Evolutionary conservation across 2,329 filamentous ascomycete genomes (phyloP).

Genomic region (Pyricularia grisea): DNA sequence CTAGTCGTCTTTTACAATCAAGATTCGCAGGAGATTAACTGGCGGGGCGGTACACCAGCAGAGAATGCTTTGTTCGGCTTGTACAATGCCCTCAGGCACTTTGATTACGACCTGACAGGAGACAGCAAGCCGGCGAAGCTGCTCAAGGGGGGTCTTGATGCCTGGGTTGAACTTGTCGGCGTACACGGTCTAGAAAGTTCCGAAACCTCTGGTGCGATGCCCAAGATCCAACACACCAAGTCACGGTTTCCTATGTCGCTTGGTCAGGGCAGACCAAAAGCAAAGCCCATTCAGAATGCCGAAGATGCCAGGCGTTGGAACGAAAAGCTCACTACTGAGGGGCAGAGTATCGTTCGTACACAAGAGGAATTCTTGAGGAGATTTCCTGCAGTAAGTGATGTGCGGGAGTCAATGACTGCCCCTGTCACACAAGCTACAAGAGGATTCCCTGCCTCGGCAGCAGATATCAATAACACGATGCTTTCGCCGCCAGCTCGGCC

Average conservation of each 20-base stretch:
- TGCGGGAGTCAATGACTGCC: slow-evolving; percentile 51
- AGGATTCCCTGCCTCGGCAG: slow-evolving; percentile 13
- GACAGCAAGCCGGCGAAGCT: slow-evolving; percentile 57
- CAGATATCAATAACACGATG: slow-evolving; percentile 36
- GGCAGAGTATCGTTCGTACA: slow-evolving; percentile 51
- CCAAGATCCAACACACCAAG: slow-evolving; percentile 19
- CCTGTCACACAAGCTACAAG: slow-evolving; percentile 14
- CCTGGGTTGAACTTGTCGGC: slow-evolving; percentile 81
- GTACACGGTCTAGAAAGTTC: slow-evolving; percentile 46
- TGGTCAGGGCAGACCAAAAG: slow-evolving; percentile 10
- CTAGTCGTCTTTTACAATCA: slow-evolving; percentile 89
- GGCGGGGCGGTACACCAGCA: slow-evolving; percentile 9
- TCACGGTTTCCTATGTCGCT: slow-evolving; percentile 6
- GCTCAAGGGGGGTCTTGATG: slow-evolving; percentile 71
- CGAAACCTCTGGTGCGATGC: slow-evolving; percentile 10
- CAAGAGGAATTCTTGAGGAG: slow-evolving; percentile 79
- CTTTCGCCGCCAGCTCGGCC: slow-evolving; percentile 54
- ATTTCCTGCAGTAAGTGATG: slow-evolving; percentile 62
- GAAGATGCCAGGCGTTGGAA: slow-evolving; percentile 79
- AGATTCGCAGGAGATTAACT: slow-evolving; percentile 46
- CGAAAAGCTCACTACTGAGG: slow-evolving; percentile 52
- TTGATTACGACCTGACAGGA: slow-evolving; percentile 47
- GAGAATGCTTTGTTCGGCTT: slow-evolving; percentile 58
- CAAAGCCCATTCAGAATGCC: slow-evolving; percentile 58
- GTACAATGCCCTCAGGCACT: slow-evolving; percentile 71